A percentile compares a stretch with the other conserved stretches of the same genome.
Evolutionary conservation across 345 rosid species (phyloP).

Genomic region (Rhodamnia rubescens): DNA sequence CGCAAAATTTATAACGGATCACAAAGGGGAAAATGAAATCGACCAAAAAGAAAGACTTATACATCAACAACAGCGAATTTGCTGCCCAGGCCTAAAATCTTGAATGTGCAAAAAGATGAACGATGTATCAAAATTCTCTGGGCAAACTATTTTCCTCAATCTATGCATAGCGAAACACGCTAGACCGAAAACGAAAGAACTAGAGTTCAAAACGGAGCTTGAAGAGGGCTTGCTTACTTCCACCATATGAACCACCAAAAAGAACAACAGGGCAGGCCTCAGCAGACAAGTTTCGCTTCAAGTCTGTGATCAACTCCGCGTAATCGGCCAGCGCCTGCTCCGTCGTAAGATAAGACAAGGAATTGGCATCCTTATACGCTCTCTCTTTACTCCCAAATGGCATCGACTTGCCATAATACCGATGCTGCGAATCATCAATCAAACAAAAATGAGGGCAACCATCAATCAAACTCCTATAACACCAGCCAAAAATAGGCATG

Average conservation of each 20-base stretch:
- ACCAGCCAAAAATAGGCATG: neutral
- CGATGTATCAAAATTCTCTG: neutral
- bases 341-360: slow-evolving; percentile 59
- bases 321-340: slow-evolving; percentile 96
- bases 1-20: neutral
- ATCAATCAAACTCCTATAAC: neutral
- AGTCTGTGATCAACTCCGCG: slow-evolving; percentile 50
- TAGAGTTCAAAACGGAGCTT: neutral
- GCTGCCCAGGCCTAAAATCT: neutral
- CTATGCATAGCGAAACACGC: neutral
- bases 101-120: neutral
- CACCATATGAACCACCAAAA: slow-evolving; percentile 97
- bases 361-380: slow-evolving; percentile 58
- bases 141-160: neutral
- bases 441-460: neutral
- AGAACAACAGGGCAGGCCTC: slow-evolving; percentile 75
- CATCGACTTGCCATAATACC: slow-evolving; percentile 82
- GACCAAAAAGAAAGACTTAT: neutral
- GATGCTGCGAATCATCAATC: slow-evolving; percentile 27
- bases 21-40: neutral
- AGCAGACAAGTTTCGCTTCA: slow-evolving; percentile 77
- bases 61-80: neutral
- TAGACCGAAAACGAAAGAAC: neutral
- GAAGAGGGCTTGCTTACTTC: slow-evolving; percentile 53
- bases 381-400: slow-evolving; percentile 56